Percentiles rank a stretch among this genome's conserved stretches.
phyloP scores from a whole-genome alignment of 257 asterid species.

The Voacanga thouarsii region DNA sequence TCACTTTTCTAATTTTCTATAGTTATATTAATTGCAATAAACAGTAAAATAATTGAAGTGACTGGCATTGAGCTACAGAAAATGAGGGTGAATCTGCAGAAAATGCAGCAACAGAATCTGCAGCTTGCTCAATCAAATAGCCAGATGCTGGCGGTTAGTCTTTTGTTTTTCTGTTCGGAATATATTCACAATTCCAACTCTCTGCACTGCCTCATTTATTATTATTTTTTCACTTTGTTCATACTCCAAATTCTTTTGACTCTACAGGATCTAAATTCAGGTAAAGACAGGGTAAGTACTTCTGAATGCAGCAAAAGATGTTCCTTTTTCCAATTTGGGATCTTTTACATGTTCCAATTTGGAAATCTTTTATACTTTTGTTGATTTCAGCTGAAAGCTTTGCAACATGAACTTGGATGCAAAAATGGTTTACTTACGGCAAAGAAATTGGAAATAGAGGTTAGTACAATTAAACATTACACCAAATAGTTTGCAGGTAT shows the following conservation, averaged over 20 bases:
- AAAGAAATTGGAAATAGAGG: slow-evolving; percentile 43
- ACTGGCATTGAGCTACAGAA: slow-evolving; percentile 61
- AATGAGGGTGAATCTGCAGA: slow-evolving; percentile 46
- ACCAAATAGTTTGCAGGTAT: neutral
- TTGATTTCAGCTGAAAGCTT: slow-evolving; percentile 49
- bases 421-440: slow-evolving; percentile 50
- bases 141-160: slow-evolving; percentile 57
- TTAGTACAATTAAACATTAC: slow-evolving; percentile 22
- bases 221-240: slow-evolving; percentile 1
- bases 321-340: slow-evolving; percentile 4
- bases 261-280: slow-evolving; percentile 68
- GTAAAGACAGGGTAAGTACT: slow-evolving; percentile 62
- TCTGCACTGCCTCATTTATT: slow-evolving; percentile 3
- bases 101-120: slow-evolving; percentile 62
- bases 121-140: slow-evolving; percentile 56
- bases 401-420: slow-evolving; percentile 72
- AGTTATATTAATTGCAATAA: slow-evolving; percentile 32
- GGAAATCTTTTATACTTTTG: slow-evolving; percentile 5
- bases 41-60: slow-evolving; percentile 62
- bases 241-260: slow-evolving; percentile 17
- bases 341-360: neutral
- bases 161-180: neutral
- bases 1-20: neutral
- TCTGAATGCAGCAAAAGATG: neutral
- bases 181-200: neutral